Conservation (phyloP, 169 alveolate genomes). For the Plasmodium adleri region DNA sequence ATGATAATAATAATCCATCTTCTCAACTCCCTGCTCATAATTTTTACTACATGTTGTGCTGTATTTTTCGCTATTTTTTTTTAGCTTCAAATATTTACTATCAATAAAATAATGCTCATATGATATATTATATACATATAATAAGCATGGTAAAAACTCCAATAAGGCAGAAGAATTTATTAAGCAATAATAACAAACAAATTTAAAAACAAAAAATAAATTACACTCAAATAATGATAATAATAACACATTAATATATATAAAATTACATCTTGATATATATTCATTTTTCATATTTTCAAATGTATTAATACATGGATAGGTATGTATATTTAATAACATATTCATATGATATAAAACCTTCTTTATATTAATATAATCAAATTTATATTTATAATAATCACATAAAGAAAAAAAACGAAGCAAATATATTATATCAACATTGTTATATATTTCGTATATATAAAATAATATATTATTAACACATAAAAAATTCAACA, state of each 20-base stretch:
- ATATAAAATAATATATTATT: constrained; percentile 74
- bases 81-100: constrained; percentile 7
- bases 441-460: constrained; percentile 44
- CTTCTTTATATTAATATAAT: constrained; percentile 20
- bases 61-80: background rate
- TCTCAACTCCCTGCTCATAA: background rate
- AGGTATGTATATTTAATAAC: constrained; percentile 26
- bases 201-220: constrained; percentile 73
- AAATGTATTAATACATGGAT: constrained; percentile 54
- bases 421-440: constrained; percentile 62
- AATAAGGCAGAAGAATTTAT: constrained; percentile 55
- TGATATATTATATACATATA: constrained; percentile 52
- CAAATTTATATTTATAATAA: constrained; percentile 1
- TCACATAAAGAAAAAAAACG: constrained; percentile 56
- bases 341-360: constrained; percentile 16
- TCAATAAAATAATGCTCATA: constrained; percentile 11
- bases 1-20: constrained; percentile 5
- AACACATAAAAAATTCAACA: constrained; percentile 40
- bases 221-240: constrained; percentile 66
- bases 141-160: constrained; percentile 52
- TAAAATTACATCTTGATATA: constrained; percentile 66
- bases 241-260: constrained; percentile 57
- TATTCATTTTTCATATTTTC: constrained; percentile 58
- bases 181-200: constrained; percentile 65
- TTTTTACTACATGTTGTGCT: background rate